Conservation (phyloP, 352 stramenopile genomes). For the Phytophthora pluvialis region DNA sequence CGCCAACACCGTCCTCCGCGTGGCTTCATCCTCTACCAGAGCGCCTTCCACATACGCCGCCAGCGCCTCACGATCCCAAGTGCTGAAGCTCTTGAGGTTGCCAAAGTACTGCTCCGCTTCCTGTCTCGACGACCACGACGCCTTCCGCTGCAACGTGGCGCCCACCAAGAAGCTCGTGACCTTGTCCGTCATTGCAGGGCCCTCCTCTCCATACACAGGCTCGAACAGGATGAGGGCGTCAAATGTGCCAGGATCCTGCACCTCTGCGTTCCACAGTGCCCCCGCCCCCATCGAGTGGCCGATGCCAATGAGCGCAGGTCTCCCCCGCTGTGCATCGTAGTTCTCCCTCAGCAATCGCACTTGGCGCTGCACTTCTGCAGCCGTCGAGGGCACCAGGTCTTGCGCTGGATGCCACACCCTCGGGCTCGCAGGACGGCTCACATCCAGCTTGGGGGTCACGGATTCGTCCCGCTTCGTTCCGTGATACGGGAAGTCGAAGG, state of each 20-base stretch:
- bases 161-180: slow-evolving; percentile 43
- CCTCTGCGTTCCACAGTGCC: slow-evolving; percentile 47
- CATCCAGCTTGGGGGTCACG: slow-evolving; percentile 20
- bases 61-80: slow-evolving; percentile 47
- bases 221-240: slow-evolving; percentile 55
- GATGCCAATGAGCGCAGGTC: slow-evolving; percentile 34
- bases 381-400: slow-evolving; percentile 26
- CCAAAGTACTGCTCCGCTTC: slow-evolving; percentile 18
- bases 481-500: slow-evolving; percentile 53
- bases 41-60: slow-evolving; percentile 38
- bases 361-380: slow-evolving; percentile 33
- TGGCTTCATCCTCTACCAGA: slow-evolving; percentile 37
- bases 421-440: slow-evolving; percentile 16
- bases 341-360: slow-evolving; percentile 22
- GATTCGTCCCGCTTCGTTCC: slow-evolving; percentile 45
- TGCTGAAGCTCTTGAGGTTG: slow-evolving; percentile 41
- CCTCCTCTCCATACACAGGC: slow-evolving; percentile 40
- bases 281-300: slow-evolving; percentile 45
- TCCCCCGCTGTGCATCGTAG: neutral
- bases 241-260: slow-evolving; percentile 44
- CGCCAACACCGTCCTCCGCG: slow-evolving; percentile 35
- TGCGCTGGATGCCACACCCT: slow-evolving; percentile 39
- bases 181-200: slow-evolving; percentile 5
- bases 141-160: slow-evolving; percentile 39
- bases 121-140: slow-evolving; percentile 31